These are phyloP conservation scores for Benincasa hispida DNA, from an alignment of 306 rosid species.

Conservation along the genomic window DNA sequence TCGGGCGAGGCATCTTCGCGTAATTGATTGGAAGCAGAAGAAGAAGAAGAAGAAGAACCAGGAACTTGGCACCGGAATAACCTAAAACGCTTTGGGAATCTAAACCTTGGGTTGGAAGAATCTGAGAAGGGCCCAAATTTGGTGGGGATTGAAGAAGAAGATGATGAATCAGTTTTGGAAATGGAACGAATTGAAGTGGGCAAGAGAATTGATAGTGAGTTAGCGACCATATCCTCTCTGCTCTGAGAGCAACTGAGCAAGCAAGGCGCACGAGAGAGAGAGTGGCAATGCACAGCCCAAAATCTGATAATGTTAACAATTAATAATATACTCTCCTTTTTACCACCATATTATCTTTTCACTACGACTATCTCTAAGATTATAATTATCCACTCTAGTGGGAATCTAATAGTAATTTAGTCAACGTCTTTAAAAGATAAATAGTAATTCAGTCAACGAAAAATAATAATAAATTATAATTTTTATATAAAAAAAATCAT, in stretches of 20 bases:
- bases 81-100: conserved; percentile 15
- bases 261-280: not conserved
- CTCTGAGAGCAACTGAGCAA: not conserved
- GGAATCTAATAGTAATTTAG: too few relatives aligned
- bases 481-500: too few relatives aligned
- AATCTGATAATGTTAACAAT: too few relatives aligned
- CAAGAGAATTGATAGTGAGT: conserved; percentile 36
- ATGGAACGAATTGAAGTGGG: conserved; percentile 37
- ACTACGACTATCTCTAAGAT: too few relatives aligned
- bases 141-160: conserved; percentile 20
- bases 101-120: conserved; percentile 17
- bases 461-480: too few relatives aligned
- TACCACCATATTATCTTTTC: too few relatives aligned
- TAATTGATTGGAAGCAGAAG: conserved; percentile 19
- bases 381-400: too few relatives aligned
- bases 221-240: conserved; percentile 32
- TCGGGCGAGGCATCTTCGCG: conserved; percentile 55
- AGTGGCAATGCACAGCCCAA: not conserved
- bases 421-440: too few relatives aligned
- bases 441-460: too few relatives aligned
- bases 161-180: conserved; percentile 32
- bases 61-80: conserved; percentile 11
- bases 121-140: conserved; percentile 17
- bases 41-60: not conserved
- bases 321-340: too few relatives aligned